Base-by-base conservation (phyloP, 2,329 filamentous ascomycete genomes). In the Fusarium multiceps region DNA sequence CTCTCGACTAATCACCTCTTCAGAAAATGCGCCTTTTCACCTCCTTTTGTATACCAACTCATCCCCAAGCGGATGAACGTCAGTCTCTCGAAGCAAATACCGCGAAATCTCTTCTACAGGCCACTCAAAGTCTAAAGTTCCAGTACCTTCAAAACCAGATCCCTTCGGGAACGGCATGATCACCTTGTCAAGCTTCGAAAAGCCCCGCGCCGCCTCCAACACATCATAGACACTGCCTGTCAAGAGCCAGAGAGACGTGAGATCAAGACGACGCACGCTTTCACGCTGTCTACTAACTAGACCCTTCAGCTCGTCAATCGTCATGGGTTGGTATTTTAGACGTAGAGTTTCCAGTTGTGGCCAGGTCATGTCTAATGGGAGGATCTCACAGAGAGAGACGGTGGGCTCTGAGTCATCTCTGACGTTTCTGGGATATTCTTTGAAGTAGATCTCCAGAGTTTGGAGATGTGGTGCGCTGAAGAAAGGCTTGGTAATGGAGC, bases 381-480 rank as follows among this genome's bases (percentile, higher is more conserved):
- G 30, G 0, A 61, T 45, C 5, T 61, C 59, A 1, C 8, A 9
- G 7, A 61, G 9, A 18, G 53, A 50, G 14, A 61, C 23, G 6
- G n/a, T 50, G 5, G 58, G 53, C 4, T 6, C 2, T 27, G 18
- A 8, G 3, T 14, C 3, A 13, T 11, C 3, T 4, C 2, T 28
- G 11, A 28, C 6, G 2, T 28, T 28, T 28, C 16, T 8, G 2
- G 49, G 49, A 28, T 51, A 51, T 21, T 27, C 32, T 5, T 5
- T 14, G n/a, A 61, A 58, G 27, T 14, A 3, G 4, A 61, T 32
- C 2, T 46, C 10, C 8, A 61, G 9, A n/a, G 4, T 23, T 13
- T 49, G n/a, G 4, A 58, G 53, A 21, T 50, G 25, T 0, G 53
- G 53, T 9, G 59, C 53, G 21, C 37, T 50, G n/a, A 61, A 58